A percentile compares a stretch with the other conserved stretches of the same genome.
phyloP scores from a whole-genome alignment of 2,329 filamentous ascomycete species.

The Chrysoporthe puriensis region DNA sequence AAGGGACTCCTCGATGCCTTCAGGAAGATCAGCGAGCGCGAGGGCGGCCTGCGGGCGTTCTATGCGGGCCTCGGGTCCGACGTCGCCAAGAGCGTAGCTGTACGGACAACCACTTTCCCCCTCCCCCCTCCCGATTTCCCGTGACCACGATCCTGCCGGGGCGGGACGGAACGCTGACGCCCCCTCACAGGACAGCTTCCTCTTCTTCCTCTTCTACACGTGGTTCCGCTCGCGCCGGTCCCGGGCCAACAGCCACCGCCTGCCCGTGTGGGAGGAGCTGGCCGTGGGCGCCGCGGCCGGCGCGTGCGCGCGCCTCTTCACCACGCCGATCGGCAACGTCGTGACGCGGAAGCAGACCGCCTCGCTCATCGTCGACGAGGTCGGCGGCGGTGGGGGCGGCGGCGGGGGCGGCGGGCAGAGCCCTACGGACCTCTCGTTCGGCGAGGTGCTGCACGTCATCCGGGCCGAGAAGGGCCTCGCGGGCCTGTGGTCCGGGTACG shows the following conservation, averaged over 20 bases:
- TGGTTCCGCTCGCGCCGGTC: constrained; percentile 45
- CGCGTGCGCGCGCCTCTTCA: constrained; percentile 73
- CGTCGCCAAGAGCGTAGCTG: constrained; percentile 68
- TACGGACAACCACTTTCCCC: constrained; percentile 50
- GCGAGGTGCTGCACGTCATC: constrained; percentile 67
- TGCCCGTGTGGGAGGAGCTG: constrained; percentile 73
- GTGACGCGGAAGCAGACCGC: constrained; percentile 81
- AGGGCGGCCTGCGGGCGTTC: constrained; percentile 72
- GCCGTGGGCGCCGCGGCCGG: constrained; percentile 74
- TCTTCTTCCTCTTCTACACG: constrained; percentile 74
- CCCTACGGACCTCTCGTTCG: constrained; percentile 42
- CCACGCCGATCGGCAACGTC: constrained; percentile 80
- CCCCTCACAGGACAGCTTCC: constrained; percentile 15
- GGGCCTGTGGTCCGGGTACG: constrained; percentile 89
- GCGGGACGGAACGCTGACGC: background rate
- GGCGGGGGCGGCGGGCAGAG: constrained; percentile 36
- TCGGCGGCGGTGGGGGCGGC: constrained; percentile 39
- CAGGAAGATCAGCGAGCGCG: constrained; percentile 68
- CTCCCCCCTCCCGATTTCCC: too few relatives aligned
- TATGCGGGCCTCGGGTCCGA: constrained; percentile 69
- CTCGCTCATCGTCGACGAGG: constrained; percentile 37
- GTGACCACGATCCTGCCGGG: too few relatives aligned
- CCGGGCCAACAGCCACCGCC: constrained; percentile 39
- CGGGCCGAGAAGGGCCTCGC: constrained; percentile 68
- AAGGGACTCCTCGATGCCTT: constrained; percentile 70